Percentiles rank a stretch among this genome's conserved stretches.
These are phyloP conservation scores for Ogataea minuta DNA, from an alignment of 805 yeast species.

Conservation along the genomic window DNA sequence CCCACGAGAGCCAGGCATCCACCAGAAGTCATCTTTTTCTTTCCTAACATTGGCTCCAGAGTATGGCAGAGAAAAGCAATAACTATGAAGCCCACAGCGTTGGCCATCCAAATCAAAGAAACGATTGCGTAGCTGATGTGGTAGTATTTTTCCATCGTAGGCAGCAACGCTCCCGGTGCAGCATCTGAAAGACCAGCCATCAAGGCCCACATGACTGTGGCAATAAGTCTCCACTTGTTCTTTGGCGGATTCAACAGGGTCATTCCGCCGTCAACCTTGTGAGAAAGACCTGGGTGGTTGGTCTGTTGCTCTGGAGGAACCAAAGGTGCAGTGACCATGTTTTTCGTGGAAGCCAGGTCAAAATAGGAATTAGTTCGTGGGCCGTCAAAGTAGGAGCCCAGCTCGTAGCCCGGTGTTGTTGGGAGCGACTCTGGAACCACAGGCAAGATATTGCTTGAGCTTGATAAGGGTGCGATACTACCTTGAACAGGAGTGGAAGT, in stretches of 20 bases:
- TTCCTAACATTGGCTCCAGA: constrained; percentile 41
- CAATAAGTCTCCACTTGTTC: constrained; percentile 41
- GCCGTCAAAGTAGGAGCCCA: constrained; percentile 10
- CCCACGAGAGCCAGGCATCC: constrained; percentile 39
- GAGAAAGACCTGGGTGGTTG: neutral
- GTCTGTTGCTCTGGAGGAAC: constrained; percentile 22
- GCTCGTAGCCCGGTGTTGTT: constrained; percentile 40
- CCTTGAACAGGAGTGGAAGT: constrained; percentile 5
- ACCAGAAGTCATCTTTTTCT: constrained; percentile 37
- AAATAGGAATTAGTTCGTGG: constrained; percentile 19
- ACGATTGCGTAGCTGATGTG: constrained; percentile 49
- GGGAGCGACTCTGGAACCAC: constrained; percentile 43
- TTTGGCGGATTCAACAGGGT: constrained; percentile 41
- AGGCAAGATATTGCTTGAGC: constrained; percentile 29
- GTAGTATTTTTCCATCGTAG: constrained; percentile 50
- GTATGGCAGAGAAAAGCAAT: constrained; percentile 50
- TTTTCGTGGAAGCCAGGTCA: constrained; percentile 13
- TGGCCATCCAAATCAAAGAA: constrained; percentile 56
- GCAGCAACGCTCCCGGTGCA: constrained; percentile 60
- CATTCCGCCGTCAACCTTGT: constrained; percentile 31
- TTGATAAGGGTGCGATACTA: constrained; percentile 4
- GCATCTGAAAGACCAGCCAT: constrained; percentile 51
- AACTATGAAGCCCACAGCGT: constrained; percentile 53
- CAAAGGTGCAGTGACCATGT: constrained; percentile 15
- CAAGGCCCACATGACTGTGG: constrained; percentile 41